These are phyloP conservation scores for Eucommia ulmoides DNA, from an alignment of 257 asterid genomes.

Conservation along the genomic window DNA sequence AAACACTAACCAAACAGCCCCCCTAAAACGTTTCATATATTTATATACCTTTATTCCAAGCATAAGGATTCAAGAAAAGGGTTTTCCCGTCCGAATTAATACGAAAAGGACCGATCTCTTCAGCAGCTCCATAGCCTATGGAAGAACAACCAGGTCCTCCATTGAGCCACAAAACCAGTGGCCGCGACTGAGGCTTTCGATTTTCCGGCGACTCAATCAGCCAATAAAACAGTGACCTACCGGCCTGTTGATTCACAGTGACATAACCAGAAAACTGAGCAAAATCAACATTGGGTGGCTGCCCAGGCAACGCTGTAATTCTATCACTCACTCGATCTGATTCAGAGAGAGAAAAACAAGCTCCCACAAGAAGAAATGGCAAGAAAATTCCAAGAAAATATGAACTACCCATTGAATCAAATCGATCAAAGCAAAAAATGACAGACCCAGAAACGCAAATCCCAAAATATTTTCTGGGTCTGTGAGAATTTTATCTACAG, in stretches of 20 bases:
- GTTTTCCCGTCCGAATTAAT: constrained; percentile 76
- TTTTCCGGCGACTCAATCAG: constrained; percentile 54
- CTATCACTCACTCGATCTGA: constrained; percentile 57
- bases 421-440: background rate
- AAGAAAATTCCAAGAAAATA: background rate
- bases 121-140: constrained; percentile 89
- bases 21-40: background rate
- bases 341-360: background rate
- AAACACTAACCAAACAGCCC: no score
- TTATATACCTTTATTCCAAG: constrained; percentile 88
- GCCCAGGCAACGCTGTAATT: constrained; percentile 73
- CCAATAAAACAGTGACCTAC: constrained; percentile 95
- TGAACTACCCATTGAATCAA: background rate
- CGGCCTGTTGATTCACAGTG: constrained; percentile 58
- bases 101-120: constrained; percentile 91
- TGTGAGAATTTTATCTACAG: constrained; percentile 9
- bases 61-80: constrained; percentile 63
- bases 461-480: constrained; percentile 19
- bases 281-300: constrained; percentile 62
- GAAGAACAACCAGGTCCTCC: constrained; percentile 99
- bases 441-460: constrained; percentile 10
- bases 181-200: constrained; percentile 57
- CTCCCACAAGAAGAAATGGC: background rate
- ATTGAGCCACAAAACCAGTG: constrained; percentile 91
- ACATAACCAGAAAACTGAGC: constrained; percentile 76